A percentile compares a stretch with the other conserved stretches of the same genome.
These are phyloP conservation scores for Sporothrix protearum DNA, from an alignment of 2,329 filamentous ascomycete genomes.

Conservation along the genomic window DNA sequence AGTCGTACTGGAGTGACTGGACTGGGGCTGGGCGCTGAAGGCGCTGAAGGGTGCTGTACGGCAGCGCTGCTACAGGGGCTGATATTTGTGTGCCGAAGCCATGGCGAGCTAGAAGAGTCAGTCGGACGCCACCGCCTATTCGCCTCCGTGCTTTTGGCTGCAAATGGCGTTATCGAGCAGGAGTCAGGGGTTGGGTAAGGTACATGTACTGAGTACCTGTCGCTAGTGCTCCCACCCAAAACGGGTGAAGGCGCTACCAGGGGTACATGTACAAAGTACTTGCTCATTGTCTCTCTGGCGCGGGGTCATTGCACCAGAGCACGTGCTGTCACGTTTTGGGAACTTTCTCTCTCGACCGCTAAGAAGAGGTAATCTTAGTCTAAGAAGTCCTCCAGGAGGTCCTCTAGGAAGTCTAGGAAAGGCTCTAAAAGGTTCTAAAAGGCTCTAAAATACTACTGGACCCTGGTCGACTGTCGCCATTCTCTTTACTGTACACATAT, in stretches of 20 bases:
- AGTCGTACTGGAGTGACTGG: neutral
- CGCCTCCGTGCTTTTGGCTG: conserved; percentile 14
- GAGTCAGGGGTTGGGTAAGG: neutral
- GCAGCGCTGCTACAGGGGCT: neutral
- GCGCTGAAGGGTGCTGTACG: neutral
- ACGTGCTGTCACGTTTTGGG: conserved; percentile 15
- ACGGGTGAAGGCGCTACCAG: neutral
- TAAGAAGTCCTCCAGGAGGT: too few species aligned
- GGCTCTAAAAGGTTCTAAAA: too few species aligned
- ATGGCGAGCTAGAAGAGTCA: conserved; percentile 21
- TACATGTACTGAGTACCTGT: too few species aligned
- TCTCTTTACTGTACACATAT: too few species aligned
- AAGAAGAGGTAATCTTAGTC: neutral
- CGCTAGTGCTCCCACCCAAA: neutral
- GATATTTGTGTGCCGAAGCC: neutral
- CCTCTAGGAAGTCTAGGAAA: too few species aligned
- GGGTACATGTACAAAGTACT: too few species aligned
- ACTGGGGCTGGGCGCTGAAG: neutral
- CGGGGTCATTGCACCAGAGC: conserved; percentile 17
- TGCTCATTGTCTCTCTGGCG: neutral
- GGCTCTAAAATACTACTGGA: too few species aligned
- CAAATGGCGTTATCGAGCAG: conserved; percentile 23
- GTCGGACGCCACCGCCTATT: conserved; percentile 21
- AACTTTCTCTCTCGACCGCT: neutral
- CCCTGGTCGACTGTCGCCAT: neutral